Conservation (phyloP, 345 rosid genomes). For the Heritiera fomes region DNA sequence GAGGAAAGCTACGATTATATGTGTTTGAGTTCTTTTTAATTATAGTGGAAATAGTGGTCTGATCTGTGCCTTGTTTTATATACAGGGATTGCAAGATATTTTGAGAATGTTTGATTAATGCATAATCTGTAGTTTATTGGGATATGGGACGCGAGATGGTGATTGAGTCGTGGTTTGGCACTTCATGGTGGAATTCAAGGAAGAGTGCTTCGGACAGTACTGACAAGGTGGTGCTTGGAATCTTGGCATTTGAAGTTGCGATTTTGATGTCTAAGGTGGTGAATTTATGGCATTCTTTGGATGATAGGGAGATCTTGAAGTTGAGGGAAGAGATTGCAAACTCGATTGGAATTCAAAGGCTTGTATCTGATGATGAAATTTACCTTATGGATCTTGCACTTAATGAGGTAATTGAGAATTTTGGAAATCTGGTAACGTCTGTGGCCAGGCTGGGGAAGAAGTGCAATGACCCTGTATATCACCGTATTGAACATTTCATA, state of each 20-base stretch:
- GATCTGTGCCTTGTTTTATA: slow-evolving; percentile 9
- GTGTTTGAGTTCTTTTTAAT: not conserved
- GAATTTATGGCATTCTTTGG: slow-evolving; percentile 54
- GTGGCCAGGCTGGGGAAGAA: slow-evolving; percentile 54
- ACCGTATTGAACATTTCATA: slow-evolving; percentile 46
- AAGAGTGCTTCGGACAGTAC: slow-evolving; percentile 35
- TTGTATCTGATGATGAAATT: slow-evolving; percentile 50
- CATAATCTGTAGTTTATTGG: slow-evolving; percentile 11
- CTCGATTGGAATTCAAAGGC: slow-evolving; percentile 48
- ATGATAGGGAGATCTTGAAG: slow-evolving; percentile 42
- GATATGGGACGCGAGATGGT: slow-evolving; percentile 45
- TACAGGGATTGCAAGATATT: slow-evolving; percentile 25
- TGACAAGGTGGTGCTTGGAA: slow-evolving; percentile 48
- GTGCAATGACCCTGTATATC: slow-evolving; percentile 50
- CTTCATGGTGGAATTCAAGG: slow-evolving; percentile 42
- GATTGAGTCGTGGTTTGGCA: slow-evolving; percentile 55
- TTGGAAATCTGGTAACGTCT: slow-evolving; percentile 41
- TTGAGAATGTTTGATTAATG: slow-evolving; percentile 20
- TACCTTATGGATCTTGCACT: slow-evolving; percentile 59
- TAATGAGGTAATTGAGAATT: slow-evolving; percentile 53
- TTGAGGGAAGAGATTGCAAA: slow-evolving; percentile 48
- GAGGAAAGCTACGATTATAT: not conserved
- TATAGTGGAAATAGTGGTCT: not conserved
- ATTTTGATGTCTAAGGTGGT: slow-evolving; percentile 56
- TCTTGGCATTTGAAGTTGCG: slow-evolving; percentile 63